A percentile compares a stretch with the other conserved stretches of the same genome.
These are phyloP conservation scores for Adansonia grandidieri DNA, from an alignment of 441 rosid species.

Conservation along the genomic window DNA sequence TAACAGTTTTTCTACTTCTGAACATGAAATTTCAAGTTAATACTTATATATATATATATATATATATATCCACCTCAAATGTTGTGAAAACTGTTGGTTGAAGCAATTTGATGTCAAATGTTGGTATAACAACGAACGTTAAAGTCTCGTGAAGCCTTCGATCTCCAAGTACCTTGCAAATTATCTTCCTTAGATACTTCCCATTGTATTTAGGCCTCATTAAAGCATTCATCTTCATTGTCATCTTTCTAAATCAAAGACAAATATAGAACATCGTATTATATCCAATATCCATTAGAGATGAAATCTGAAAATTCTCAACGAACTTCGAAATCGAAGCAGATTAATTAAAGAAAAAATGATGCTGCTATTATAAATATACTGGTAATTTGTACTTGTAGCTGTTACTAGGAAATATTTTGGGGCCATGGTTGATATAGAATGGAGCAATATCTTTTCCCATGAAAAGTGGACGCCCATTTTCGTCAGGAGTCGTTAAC, in stretches of 20 bases:
- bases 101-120: conserved; percentile 74
- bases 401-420: conserved; percentile 52
- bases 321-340: background rate
- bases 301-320: background rate
- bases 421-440: conserved; percentile 49
- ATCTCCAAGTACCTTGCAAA: conserved; percentile 45
- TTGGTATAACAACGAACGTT: conserved; percentile 73
- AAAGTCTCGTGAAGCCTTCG: conserved; percentile 57
- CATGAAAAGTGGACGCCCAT: conserved; percentile 44
- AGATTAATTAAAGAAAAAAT: background rate
- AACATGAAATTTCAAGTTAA: background rate
- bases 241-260: conserved; percentile 17
- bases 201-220: conserved; percentile 75
- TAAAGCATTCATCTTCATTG: conserved; percentile 35
- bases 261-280: background rate
- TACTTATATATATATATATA: no score
- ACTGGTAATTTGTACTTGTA: background rate
- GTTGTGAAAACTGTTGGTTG: conserved; percentile 81
- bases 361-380: background rate
- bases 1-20: background rate
- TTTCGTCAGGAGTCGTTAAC: conserved; percentile 51
- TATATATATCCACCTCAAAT: conserved; percentile 47
- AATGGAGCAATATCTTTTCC: conserved; percentile 60
- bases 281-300: background rate
- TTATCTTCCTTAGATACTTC: conserved; percentile 47